A percentile compares a stretch with the other conserved stretches of the same genome.
Evolutionary conservation across 257 asterid genomes (phyloP).

Genomic region (Nyctanthes arbortristis): DNA sequence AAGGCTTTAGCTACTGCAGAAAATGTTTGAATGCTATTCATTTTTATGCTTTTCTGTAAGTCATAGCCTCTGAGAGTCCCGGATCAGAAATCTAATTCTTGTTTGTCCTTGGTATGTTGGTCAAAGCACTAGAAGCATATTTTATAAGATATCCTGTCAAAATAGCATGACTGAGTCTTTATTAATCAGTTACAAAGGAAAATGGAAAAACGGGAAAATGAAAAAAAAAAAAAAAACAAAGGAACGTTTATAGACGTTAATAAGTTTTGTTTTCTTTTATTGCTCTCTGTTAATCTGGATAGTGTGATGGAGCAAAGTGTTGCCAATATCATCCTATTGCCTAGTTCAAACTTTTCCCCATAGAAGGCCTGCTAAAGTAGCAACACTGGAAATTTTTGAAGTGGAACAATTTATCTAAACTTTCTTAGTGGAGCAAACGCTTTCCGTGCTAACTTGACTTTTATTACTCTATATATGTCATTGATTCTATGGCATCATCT

Average conservation of each 20-base stretch:
- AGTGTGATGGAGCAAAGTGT: not conserved
- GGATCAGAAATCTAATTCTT: not conserved
- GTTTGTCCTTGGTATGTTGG: not conserved
- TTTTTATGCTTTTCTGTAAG: not conserved
- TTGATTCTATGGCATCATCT: not conserved
- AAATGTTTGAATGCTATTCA: not conserved
- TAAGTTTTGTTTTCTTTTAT: not conserved
- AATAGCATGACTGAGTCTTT: not conserved
- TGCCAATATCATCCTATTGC: not conserved
- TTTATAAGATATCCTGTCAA: not conserved
- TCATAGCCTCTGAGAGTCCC: not conserved
- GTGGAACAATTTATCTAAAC: too few relatives aligned
- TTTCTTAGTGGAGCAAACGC: too few relatives aligned
- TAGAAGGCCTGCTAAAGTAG: not conserved
- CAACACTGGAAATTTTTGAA: not conserved
- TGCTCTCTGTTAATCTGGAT: not conserved
- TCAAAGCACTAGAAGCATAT: not conserved
- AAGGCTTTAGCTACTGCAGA: not conserved
- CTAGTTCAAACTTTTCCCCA: not conserved
- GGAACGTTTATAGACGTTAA: not conserved
- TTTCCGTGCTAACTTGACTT: not conserved
- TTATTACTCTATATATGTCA: not conserved
- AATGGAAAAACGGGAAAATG: too few relatives aligned
- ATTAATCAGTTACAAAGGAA: not conserved
- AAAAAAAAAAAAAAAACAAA: not conserved